Evolutionary conservation across 73 alveolate genomes (phyloP).

Genomic region (Paramecium caudatum): DNA sequence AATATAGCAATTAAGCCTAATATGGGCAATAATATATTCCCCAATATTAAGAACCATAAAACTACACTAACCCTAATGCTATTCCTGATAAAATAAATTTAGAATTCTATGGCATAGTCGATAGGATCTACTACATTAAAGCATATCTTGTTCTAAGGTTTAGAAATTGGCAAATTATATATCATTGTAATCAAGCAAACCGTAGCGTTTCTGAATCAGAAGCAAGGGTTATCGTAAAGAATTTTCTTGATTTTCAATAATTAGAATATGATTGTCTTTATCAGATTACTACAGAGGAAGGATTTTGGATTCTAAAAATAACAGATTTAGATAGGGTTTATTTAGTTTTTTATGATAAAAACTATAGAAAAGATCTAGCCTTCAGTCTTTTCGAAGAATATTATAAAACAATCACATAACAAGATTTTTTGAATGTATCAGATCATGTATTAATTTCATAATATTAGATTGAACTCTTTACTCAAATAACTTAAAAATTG

Average conservation of each 20-base stretch:
- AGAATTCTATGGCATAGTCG: constrained; percentile 9
- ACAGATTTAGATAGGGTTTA: constrained; percentile 39
- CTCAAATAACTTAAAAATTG: background rate
- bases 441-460: constrained; percentile 6
- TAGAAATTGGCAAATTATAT: background rate
- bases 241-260: background rate
- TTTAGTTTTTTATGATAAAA: background rate
- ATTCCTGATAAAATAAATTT: constrained; percentile 51
- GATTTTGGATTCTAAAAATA: constrained; percentile 49
- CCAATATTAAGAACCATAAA: background rate
- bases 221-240: constrained; percentile 36
- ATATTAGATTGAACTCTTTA: constrained; percentile 1
- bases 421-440: background rate
- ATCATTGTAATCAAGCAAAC: constrained; percentile 9
- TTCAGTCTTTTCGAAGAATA: background rate
- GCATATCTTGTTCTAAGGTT: background rate
- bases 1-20: background rate
- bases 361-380: constrained; percentile 6
- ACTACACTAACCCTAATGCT: constrained; percentile 33
- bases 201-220: background rate
- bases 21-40: background rate
- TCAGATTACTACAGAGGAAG: constrained; percentile 35
- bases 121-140: background rate
- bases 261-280: constrained; percentile 36
- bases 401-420: background rate